phyloP scores from a whole-genome alignment of 345 rosid species.

The Brassica cretica region DNA sequence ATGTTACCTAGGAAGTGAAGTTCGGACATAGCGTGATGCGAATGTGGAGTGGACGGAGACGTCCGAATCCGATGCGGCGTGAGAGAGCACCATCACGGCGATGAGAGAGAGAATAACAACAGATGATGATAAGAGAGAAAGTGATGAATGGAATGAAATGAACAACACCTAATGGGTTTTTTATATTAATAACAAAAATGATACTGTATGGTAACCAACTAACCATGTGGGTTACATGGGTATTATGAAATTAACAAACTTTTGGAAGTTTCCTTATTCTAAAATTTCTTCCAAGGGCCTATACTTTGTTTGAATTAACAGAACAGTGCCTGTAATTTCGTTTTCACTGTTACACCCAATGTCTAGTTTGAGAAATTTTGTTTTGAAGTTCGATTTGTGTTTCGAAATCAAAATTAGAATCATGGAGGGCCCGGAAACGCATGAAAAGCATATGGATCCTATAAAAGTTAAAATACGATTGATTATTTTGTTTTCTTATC shows the following conservation, averaged over 20 bases:
- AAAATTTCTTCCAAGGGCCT: neutral
- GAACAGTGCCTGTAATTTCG: neutral
- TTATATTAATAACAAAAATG: conserved; percentile 11
- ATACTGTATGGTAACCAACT: neutral
- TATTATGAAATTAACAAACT: neutral
- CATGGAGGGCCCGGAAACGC: neutral
- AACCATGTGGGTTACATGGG: conserved; percentile 11
- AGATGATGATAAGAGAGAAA: neutral
- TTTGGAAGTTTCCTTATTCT: conserved; percentile 25
- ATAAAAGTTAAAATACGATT: neutral
- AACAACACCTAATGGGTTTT: conserved; percentile 10
- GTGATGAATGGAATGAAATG: conserved; percentile 2
- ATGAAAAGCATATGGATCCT: neutral
- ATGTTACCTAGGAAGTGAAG: conserved; percentile 62
- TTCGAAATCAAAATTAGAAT: neutral
- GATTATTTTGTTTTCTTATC: conserved; percentile 1
- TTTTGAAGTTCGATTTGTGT: neutral
- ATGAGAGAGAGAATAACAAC: neutral
- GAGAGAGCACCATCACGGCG: conserved; percentile 61
- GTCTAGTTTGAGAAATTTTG: neutral
- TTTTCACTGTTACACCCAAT: neutral
- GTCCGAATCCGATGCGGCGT: conserved; percentile 53
- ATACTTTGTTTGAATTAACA: conserved; percentile 11
- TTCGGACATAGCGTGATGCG: conserved; percentile 78
- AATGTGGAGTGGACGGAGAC: conserved; percentile 76